phyloP scores from a whole-genome alignment of 345 rosid species.

The Citrus glauca region DNA sequence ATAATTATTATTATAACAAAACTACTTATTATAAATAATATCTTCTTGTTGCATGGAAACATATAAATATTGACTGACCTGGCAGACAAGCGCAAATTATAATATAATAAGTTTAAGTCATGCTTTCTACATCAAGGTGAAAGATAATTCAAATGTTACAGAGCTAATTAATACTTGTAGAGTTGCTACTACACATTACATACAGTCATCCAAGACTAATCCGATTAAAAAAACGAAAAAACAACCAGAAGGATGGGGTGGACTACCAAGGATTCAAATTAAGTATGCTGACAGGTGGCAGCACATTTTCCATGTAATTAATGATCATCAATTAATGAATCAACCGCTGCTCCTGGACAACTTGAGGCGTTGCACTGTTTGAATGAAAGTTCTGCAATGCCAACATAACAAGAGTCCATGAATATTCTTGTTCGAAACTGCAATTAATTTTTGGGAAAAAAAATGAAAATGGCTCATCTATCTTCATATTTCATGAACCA shows the following conservation, averaged over 20 bases:
- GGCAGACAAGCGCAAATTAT: background rate
- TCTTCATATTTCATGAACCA: background rate
- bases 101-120: background rate
- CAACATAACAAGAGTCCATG: background rate
- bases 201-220: background rate
- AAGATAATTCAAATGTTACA: conserved; percentile 9
- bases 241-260: background rate
- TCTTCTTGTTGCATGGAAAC: too few species aligned
- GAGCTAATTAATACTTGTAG: background rate
- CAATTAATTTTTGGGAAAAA: background rate
- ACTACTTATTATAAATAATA: too few species aligned
- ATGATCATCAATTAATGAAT: background rate
- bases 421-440: background rate
- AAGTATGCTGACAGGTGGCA: background rate
- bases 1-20: too few species aligned
- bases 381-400: conserved; percentile 31
- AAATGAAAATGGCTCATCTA: background rate
- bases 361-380: conserved; percentile 32
- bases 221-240: too few species aligned
- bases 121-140: background rate
- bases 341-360: conserved; percentile 19
- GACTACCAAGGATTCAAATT: background rate
- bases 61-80: too few species aligned
- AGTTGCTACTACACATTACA: background rate
- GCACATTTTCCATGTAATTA: background rate